Base-by-base conservation (phyloP, 2,329 filamentous ascomycete species). In the Polytolypa hystricis region DNA sequence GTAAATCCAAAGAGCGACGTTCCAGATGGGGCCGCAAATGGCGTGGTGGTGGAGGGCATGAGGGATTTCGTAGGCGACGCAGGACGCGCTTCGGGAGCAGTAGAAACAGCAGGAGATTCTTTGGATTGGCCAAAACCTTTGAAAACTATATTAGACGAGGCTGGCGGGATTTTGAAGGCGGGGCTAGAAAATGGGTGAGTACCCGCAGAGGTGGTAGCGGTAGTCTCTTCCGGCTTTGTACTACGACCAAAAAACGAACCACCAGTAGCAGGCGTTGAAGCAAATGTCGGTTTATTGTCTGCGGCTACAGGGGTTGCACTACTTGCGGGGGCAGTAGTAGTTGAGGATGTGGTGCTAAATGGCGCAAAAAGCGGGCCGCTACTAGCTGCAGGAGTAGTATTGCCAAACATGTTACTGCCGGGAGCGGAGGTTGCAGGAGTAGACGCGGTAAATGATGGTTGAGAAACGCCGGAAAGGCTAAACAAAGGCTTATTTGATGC, bases 401-500 rank as follows among this genome's bases (percentile, higher is more conserved):
- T n/a, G n/a, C n/a, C n/a, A n/a, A n/a, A n/a, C n/a, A n/a, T n/a
- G n/a, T n/a, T n/a, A n/a, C n/a, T n/a, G n/a, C n/a, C n/a, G n/a
- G 18, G 30, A 11, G 48, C 23, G 12, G 46, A 43, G 9, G 34
- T 33, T 18, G 36, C 18, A 32, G 43, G 23, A 20, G 39, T 27
- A 4, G 41, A 37, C 8, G 46, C 31, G 38, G 45, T 47, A 31
- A 54, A 55, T 15, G 41, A 38, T 21, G 45, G 39, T 23, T 43
- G 43, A 8, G 42, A 29, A 6, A 42, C 33, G 19, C 40, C 41
- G 10, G 43, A 44, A 12, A 43, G 40, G 25, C 48, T 48, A 21
- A 55, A 55, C 2, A 49, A 40, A 20, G 46, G 28, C 31, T 50
- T 52, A 16, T 43, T 37, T 15, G 35, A 39, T 11, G 35, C 26